Evolutionary conservation across 73 alveolate genomes (phyloP), one percentile per base, ranked within the genome.

Genomic region (Diophrys sp.): DNA sequence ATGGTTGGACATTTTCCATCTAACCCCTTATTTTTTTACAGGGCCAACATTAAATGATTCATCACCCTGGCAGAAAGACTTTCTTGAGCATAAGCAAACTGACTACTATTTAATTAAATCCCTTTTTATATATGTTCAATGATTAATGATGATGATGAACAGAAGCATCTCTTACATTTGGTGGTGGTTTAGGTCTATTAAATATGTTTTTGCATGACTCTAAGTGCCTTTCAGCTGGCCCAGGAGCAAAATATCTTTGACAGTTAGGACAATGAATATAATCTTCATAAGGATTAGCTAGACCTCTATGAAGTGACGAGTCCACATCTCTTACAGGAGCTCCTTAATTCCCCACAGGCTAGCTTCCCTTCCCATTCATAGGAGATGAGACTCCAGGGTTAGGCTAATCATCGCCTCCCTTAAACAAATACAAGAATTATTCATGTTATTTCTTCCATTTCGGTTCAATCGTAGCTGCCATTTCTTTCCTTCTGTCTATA

Each of bases 201-300:
- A 81, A 82, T 27, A 74, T 88, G 44, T 83, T 81, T 71, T 87
- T 74, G 34, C 95, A 91, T 14, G 80, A 87, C 23, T 92, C 85
- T n/a, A 91, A 79, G 71, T 91, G 97, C 74, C 90, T 77, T 23
- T 83, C 93, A 14, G 95, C 95, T 24, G 72, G 84, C 18, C 78
- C 62, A 0, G 81, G 87, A 57, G 86, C 91, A 84, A 79, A 91
- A 70, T 75, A 71, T 70, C 97, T 79, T 26, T 55, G 26, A 62
- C 97, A 91, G 54, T 91, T 82, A 28, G 92, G 88, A 34, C 97
- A 91, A 34, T 79, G 77, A 18, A 82, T 70, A 28, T 83, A 84
- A 75, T 82, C 90, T 2, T 54, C 84, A 66, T 68, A 24, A 32
- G 56, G 56, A 44, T 18, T 44, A 11, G 62, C 62, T 11, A 44